Evolutionary conservation across 2,329 filamentous ascomycete genomes (phyloP), one percentile per base, ranked within the genome.

Genomic region (Rhytidhysteron rufulum): DNA sequence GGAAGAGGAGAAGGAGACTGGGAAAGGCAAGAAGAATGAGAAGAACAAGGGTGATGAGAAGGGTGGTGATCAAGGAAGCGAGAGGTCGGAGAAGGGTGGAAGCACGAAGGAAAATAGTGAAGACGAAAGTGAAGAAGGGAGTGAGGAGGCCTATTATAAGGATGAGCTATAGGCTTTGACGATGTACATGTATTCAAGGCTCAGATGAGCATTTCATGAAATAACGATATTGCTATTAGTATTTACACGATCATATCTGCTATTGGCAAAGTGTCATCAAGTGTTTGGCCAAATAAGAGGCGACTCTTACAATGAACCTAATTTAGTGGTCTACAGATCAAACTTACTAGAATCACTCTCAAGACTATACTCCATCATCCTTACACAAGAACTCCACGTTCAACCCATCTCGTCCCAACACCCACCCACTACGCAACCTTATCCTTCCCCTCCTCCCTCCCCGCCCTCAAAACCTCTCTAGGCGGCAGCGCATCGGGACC

Each of bases 401-500:
- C 4, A 33, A 6, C 4, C 31, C 31, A 11, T 18, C 31, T 16
- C 17, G 33, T 8, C 27, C 17, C 19, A 17, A 22, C 21, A 39
- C 5, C n/a, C 39, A n/a, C 27, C 17, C 19, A 17, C 24, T 24
- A 39, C 5, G 20, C 39, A n/a, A 11, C 30, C 51, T 58, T 51
- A 22, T 47, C 47, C 41, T 55, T 54, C 19, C 57, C 53, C 33
- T 44, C 53, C 21, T 57, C 54, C 39, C 51, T 43, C 34, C 31
- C 44, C 51, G 54, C 53, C 52, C 51, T 55, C 53, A 65, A 25
- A 44, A 48, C 33, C 45, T 65, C 63, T 43, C 60, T 55, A 6
- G 53, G 50, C 24, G 62, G 63, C 49, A 77, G 49, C 44, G 70
- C 67, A 41, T 74, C 70, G 10, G 73, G 73, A n/a, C 74, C 73